These are phyloP conservation scores for Secale cereale DNA, from an alignment of 176 grass and related monocot species.

Conservation along the genomic window DNA sequence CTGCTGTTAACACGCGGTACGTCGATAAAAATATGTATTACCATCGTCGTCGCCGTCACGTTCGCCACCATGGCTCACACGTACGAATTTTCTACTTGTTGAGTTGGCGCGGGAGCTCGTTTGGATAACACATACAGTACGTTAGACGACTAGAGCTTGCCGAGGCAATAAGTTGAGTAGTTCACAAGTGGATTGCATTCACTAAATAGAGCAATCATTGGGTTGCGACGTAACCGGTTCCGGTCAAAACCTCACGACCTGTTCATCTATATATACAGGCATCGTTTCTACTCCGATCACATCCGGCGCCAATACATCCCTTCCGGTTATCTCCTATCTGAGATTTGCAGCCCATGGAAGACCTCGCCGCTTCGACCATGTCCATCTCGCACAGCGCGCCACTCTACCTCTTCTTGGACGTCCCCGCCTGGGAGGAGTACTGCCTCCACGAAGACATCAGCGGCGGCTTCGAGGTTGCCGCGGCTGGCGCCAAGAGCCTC, in stretches of 20 bases:
- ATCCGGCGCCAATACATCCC: no score
- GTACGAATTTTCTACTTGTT: not conserved
- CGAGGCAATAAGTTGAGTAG: slow-evolving; percentile 13
- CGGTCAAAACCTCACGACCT: slow-evolving; percentile 24
- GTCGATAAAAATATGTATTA: not conserved
- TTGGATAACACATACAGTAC: not conserved
- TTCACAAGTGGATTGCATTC: not conserved
- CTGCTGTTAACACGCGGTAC: not conserved
- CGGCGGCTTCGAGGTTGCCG: not conserved
- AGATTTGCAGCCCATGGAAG: not conserved
- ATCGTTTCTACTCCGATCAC: not conserved
- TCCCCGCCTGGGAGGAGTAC: not conserved
- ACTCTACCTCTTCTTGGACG: slow-evolving; percentile 39
- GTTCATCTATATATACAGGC: not conserved
- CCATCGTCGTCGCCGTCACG: no score
- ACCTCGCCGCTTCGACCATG: slow-evolving; percentile 28
- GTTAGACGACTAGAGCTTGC: slow-evolving; percentile 23
- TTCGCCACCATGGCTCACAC: not conserved
- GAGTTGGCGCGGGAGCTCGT: not conserved
- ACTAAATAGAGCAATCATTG: not conserved
- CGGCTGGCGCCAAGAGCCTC: not conserved
- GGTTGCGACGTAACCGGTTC: not conserved
- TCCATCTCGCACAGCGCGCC: slow-evolving; percentile 40
- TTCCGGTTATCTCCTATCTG: not conserved
- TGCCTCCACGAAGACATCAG: not conserved